Conservation (phyloP, 2,329 filamentous ascomycete species). For the Colletotrichum sp. region DNA sequence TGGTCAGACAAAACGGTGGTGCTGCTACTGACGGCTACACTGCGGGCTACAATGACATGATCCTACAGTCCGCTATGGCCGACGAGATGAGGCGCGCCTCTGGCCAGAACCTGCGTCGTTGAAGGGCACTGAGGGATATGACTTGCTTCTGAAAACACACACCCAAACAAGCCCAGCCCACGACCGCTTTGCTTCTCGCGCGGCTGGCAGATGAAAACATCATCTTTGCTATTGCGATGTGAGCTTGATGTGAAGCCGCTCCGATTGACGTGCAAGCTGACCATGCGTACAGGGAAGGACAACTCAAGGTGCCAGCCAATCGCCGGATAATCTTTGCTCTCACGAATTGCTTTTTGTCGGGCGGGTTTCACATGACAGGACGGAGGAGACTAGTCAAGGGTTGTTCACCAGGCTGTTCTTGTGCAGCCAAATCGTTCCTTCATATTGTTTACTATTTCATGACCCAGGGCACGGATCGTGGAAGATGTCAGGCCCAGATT, state of each 20-base stretch:
- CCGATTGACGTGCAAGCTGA: not conserved
- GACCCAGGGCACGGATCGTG: slow-evolving; percentile 38
- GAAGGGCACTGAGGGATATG: not conserved
- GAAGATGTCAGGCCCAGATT: slow-evolving; percentile 42
- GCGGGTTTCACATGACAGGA: slow-evolving; percentile 12
- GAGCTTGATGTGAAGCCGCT: not conserved
- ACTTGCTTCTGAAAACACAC: not conserved
- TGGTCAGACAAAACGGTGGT: slow-evolving; percentile 18
- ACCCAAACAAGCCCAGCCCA: not conserved
- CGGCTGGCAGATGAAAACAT: slow-evolving; percentile 1
- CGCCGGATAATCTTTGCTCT: slow-evolving; percentile 1
- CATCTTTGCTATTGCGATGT: slow-evolving; percentile 16
- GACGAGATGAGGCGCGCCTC: slow-evolving; percentile 12
- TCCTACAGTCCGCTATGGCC: slow-evolving; percentile 18
- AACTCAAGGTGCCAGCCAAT: not conserved
- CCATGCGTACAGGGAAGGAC: not conserved
- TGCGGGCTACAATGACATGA: slow-evolving; percentile 20
- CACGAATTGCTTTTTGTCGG: not conserved
- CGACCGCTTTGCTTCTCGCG: not conserved
- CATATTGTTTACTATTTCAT: slow-evolving; percentile 20
- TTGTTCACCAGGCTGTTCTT: not conserved
- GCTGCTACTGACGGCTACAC: slow-evolving; percentile 23
- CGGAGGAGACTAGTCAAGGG: not conserved
- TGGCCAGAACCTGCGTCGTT: slow-evolving; percentile 9
- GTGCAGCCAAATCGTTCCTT: not conserved